These are phyloP conservation scores for Amborella trichopoda DNA, from an alignment of 164 flowering plant genomes.

Conservation along the genomic window DNA sequence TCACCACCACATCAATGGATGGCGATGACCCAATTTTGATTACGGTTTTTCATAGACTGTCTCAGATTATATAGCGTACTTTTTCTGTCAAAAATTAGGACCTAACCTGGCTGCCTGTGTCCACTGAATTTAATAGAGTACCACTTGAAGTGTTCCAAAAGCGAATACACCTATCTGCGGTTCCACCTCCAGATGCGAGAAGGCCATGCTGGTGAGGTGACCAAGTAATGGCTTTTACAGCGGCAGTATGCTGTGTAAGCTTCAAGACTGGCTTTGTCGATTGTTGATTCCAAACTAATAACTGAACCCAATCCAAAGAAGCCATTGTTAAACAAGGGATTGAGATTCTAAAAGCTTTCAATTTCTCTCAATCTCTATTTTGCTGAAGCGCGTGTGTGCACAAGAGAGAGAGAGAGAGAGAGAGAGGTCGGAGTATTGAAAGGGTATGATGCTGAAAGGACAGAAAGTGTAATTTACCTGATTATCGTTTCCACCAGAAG, in stretches of 20 bases:
- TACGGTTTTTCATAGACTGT: too few relatives aligned
- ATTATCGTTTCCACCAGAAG: constrained; percentile 99
- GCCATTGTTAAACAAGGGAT: too few relatives aligned
- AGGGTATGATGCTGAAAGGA: too few relatives aligned
- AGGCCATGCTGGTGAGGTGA: constrained; percentile 92
- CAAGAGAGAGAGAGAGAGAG: too few relatives aligned
- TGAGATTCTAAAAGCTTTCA: too few relatives aligned
- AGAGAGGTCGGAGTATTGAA: too few relatives aligned
- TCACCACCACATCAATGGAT: too few relatives aligned
- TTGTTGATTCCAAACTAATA: constrained; percentile 92
- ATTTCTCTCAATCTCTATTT: too few relatives aligned
- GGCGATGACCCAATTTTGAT: too few relatives aligned
- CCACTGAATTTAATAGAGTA: constrained; percentile 60
- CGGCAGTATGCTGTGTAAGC: constrained; percentile 91
- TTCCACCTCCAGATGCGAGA: constrained; percentile 99
- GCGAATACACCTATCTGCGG: constrained; percentile 95
- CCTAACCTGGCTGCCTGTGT: constrained; percentile 92
- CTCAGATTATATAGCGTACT: too few relatives aligned
- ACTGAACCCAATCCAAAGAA: constrained; percentile 25
- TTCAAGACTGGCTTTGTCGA: constrained; percentile 71
- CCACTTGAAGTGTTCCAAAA: constrained; percentile 95
- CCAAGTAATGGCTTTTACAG: constrained; percentile 98
- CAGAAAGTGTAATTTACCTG: constrained; percentile 80
- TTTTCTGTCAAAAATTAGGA: neutral
- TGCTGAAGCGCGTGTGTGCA: neutral